Evolutionary conservation across 2,329 filamentous ascomycete genomes (phyloP).

Genomic region (Pezicula neosporulosa): DNA sequence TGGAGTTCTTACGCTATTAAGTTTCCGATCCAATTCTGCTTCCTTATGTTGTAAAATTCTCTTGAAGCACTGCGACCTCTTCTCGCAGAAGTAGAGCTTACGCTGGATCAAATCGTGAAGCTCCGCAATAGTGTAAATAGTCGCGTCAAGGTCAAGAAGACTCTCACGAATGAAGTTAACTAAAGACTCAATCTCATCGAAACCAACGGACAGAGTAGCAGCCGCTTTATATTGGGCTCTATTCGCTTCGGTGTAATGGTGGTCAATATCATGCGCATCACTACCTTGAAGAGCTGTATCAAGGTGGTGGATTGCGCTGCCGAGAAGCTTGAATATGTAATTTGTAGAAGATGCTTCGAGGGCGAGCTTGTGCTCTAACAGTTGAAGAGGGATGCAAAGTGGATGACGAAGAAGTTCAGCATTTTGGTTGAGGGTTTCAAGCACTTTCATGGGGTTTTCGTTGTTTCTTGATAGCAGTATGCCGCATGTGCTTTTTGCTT

Average conservation of each 20-base stretch:
- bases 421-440: background rate
- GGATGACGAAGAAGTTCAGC: background rate
- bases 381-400: background rate
- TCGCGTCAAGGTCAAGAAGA: background rate
- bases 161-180: background rate
- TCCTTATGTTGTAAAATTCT: background rate
- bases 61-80: background rate
- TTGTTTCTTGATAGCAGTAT: background rate
- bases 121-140: background rate
- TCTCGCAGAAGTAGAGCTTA: background rate
- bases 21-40: background rate
- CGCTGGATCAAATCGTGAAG: background rate
- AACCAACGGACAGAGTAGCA: background rate
- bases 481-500: background rate
- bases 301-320: background rate
- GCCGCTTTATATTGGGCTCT: background rate
- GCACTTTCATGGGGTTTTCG: background rate
- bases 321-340: background rate
- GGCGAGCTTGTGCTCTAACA: background rate
- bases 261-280: background rate
- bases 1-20: background rate
- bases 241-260: background rate
- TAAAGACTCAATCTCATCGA: background rate
- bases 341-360: background rate
- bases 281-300: background rate